Base-by-base conservation (phyloP, 2,329 filamentous ascomycete species). In the Fusarium lateritium region DNA sequence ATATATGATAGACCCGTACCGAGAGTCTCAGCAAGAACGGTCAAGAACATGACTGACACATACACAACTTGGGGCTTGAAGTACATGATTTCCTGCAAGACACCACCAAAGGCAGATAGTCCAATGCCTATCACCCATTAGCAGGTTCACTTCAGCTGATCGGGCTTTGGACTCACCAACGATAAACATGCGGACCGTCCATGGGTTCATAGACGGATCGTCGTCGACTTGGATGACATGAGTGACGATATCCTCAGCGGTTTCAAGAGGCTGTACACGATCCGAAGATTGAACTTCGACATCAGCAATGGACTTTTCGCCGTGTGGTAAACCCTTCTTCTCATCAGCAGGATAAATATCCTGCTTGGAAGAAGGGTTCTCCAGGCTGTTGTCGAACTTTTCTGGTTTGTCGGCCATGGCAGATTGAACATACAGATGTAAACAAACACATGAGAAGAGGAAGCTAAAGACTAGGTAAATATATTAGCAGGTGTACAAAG, bases 181-280 rank as follows among this genome's bases (percentile, higher is more conserved):
- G 7, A 51, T 19, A 7, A 71, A 60, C 54, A 71, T 67, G 8
- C 73, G 72, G 38, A 74, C 52, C 7, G 73, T 75, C 69, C 72
- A 73, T 26, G 73, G 70, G 13, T 72, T 71, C 22, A 65, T 39
- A 6, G 52, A 47, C 19, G 69, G 65, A 15, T 75, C 71, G 43
- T 75, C 72, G 3, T 75, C 70, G 31, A 71, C 72, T 5, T 71
- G 69, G 42, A 75, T 70, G 8, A 74, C 70, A 47, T 75, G 55
- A 2, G 72, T 75, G 19, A 75, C 62, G 14, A 73, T 53, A 31
- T 73, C 71, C 4, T 72, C 65, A 8, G 63, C 63, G 4, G 63
- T 66, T 19, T 66, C 63, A 7, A 66, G 55, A 13, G 47, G 63
- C 14, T 54, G 28, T 6, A 26, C 42, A 14, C 45, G 26, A 8